Percentiles rank a stretch among this genome's conserved stretches.
phyloP scores from a whole-genome alignment of 345 rosid species.

The Xanthoceras sorbifolium region DNA sequence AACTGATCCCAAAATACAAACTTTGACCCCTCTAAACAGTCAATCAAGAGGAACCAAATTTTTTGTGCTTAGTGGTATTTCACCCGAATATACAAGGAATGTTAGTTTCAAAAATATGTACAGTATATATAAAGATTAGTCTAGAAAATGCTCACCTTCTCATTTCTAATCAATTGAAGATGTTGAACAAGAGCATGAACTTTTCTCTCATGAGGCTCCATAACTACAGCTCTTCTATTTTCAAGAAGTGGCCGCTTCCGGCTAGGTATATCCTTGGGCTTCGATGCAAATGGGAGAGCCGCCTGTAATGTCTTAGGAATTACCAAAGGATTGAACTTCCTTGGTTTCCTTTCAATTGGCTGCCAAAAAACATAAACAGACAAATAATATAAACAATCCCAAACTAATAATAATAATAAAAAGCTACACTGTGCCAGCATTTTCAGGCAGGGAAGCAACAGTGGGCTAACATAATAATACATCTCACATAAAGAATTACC shows the following conservation, averaged over 20 bases:
- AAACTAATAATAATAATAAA: background rate
- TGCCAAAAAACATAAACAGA: constrained; percentile 27
- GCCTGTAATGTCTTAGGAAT: constrained; percentile 72
- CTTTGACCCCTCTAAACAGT: background rate
- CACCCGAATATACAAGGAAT: background rate
- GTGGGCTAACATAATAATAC: background rate
- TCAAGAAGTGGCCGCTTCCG: constrained; percentile 55
- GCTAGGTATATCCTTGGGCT: constrained; percentile 69
- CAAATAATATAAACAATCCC: background rate
- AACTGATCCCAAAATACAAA: background rate
- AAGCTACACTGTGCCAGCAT: background rate
- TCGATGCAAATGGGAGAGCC: constrained; percentile 73
- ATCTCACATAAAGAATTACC: constrained; percentile 39
- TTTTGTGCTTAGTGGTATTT: background rate
- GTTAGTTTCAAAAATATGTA: background rate
- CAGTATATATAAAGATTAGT: background rate
- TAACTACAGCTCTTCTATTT: constrained; percentile 69
- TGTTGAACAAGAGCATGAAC: constrained; percentile 63
- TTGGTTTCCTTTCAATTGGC: constrained; percentile 75
- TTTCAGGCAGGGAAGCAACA: background rate
- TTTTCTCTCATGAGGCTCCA: constrained; percentile 68
- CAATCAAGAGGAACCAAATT: background rate
- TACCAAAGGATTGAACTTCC: constrained; percentile 75
- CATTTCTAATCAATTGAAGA: constrained; percentile 47
- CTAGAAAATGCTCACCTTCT: constrained; percentile 52